These are phyloP conservation scores for Vanderwaltozyma yarrowii DNA, from an alignment of 805 yeast species.

Conservation along the genomic window DNA sequence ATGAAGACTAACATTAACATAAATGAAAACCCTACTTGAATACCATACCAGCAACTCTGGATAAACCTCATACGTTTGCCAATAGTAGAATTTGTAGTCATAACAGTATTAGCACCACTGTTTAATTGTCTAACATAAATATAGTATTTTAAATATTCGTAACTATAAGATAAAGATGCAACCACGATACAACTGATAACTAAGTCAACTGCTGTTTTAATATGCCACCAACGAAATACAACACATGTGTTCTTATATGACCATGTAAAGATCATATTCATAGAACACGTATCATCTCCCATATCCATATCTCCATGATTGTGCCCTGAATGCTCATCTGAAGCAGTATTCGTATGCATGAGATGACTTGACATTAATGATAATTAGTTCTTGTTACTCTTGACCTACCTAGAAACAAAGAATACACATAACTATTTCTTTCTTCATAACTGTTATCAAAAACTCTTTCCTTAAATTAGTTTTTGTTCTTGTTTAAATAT, in stretches of 20 bases:
- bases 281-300: slow-evolving; percentile 36
- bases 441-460: no score
- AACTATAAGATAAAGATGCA: slow-evolving; percentile 40
- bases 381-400: no score
- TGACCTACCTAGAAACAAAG: no score
- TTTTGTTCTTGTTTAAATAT: no score
- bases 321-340: neutral
- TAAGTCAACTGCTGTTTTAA: slow-evolving; percentile 42
- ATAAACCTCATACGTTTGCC: slow-evolving; percentile 14
- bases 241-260: slow-evolving; percentile 63
- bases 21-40: slow-evolving; percentile 61
- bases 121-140: slow-evolving; percentile 6
- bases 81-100: neutral
- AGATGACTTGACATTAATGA: no score
- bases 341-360: no score
- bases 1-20: slow-evolving; percentile 71
- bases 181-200: slow-evolving; percentile 42
- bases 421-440: no score
- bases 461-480: no score
- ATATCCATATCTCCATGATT: slow-evolving; percentile 15
- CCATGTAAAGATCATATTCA: slow-evolving; percentile 76
- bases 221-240: slow-evolving; percentile 74
- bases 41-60: slow-evolving; percentile 42
- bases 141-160: slow-evolving; percentile 39
- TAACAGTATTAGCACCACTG: neutral